Conservation (phyloP, 176 grass and related monocot genomes). For the Zea luxurians region DNA sequence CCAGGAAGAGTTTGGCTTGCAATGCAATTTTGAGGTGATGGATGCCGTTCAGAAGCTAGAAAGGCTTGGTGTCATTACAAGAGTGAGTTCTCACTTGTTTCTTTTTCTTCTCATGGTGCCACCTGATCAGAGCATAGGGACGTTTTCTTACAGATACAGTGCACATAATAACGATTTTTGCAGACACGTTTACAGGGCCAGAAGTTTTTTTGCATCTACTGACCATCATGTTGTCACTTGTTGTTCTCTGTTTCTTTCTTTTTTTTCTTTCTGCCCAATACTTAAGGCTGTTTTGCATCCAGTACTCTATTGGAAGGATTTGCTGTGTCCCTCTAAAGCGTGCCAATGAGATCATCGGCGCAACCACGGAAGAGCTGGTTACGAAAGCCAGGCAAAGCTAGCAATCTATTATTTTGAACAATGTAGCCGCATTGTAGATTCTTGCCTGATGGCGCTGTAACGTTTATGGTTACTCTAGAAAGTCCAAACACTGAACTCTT, state of each 20-base stretch:
- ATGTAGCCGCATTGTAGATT: constrained; percentile 27
- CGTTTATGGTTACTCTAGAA: constrained; percentile 11
- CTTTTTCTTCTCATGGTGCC: constrained; percentile 29
- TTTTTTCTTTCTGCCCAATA: not conserved
- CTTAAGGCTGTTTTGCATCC: constrained; percentile 11
- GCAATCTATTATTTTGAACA: too few relatives aligned
- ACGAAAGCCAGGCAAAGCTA: constrained; percentile 63
- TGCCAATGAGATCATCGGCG: constrained; percentile 85
- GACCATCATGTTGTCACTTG: not conserved
- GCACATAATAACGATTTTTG: not conserved
- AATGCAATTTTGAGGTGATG: too few relatives aligned
- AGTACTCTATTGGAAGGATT: constrained; percentile 95
- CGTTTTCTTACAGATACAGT: constrained; percentile 4
- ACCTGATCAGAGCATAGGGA: not conserved
- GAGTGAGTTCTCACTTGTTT: constrained; percentile 61
- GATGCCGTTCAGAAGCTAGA: constrained; percentile 91
- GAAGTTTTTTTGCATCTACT: not conserved
- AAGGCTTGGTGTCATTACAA: constrained; percentile 85
- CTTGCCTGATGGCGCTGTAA: not conserved
- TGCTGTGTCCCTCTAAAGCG: constrained; percentile 70
- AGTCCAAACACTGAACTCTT: constrained; percentile 8
- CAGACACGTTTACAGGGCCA: not conserved
- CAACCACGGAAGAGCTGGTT: constrained; percentile 86
- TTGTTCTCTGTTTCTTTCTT: constrained; percentile 8
- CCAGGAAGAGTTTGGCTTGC: too few relatives aligned